These are phyloP conservation scores for Hyaloperonospora brassicae DNA, from an alignment of 352 stramenopile genomes.

Conservation along the genomic window DNA sequence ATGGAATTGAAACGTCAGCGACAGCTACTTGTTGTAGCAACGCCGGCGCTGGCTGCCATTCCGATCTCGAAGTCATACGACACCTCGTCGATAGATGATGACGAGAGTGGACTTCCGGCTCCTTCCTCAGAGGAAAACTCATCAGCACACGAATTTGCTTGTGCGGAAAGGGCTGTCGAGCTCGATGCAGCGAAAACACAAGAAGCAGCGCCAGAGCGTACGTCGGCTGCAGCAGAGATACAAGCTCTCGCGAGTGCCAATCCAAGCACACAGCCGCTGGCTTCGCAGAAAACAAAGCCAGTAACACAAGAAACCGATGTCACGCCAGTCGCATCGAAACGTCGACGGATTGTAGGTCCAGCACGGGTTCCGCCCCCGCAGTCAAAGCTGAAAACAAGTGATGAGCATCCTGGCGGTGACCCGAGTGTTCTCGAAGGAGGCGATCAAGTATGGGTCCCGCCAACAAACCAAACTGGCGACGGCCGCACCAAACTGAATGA, in stretches of 20 bases:
- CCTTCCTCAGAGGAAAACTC: conserved; percentile 2
- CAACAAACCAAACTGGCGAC: conserved; percentile 73
- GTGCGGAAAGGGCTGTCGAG: background rate
- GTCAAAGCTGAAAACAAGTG: conserved; percentile 4
- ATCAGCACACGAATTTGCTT: background rate
- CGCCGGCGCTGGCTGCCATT: conserved; percentile 35
- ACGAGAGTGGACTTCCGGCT: background rate
- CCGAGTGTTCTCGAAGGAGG: conserved; percentile 52
- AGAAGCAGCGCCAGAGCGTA: background rate
- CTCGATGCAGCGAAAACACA: background rate
- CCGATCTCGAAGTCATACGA: conserved; percentile 13
- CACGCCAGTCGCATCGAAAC: conserved; percentile 21
- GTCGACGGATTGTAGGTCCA: conserved; percentile 34
- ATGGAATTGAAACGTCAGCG: conserved; percentile 37
- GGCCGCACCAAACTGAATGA: conserved; percentile 76
- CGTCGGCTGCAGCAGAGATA: background rate
- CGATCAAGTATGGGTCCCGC: conserved; percentile 73
- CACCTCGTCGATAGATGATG: conserved; percentile 3
- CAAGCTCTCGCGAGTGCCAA: conserved; percentile 3
- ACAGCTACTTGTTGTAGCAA: conserved; percentile 44
- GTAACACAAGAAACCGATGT: background rate
- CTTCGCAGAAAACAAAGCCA: conserved; percentile 1
- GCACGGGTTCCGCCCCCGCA: conserved; percentile 15
- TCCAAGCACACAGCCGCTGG: background rate
- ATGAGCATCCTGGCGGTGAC: conserved; percentile 5